Conservation (phyloP, 306 rosid genomes). For the Ormosia semicastrata region DNA sequence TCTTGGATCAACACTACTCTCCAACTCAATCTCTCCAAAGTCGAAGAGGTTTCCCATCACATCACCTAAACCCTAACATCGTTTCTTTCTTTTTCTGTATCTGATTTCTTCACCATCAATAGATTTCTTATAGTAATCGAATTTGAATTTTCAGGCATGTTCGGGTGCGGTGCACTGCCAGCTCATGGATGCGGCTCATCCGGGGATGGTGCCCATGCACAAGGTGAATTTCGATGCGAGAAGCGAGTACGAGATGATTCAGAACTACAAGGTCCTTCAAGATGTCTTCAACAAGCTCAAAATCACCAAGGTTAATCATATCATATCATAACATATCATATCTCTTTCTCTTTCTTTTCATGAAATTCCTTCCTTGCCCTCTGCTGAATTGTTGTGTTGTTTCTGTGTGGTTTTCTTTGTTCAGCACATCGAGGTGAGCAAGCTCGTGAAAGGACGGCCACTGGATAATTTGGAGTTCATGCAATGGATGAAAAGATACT, state of each 20-base stretch:
- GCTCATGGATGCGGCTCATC: conserved; percentile 85
- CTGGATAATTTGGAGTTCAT: conserved; percentile 92
- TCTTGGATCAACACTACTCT: conserved; percentile 93
- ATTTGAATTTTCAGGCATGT: conserved; percentile 53
- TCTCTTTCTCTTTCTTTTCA: background rate
- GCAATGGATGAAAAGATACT: conserved; percentile 98
- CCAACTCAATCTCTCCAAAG: conserved; percentile 84
- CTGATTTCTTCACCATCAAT: too few relatives aligned
- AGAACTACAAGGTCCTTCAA: conserved; percentile 96
- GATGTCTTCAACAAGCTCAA: conserved; percentile 92
- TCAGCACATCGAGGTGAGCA: conserved; percentile 85
- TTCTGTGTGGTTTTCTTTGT: background rate
- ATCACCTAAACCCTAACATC: background rate
- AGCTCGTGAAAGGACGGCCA: conserved; percentile 91
- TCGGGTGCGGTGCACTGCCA: conserved; percentile 96
- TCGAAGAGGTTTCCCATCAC: conserved; percentile 48
- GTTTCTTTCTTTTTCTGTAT: too few relatives aligned
- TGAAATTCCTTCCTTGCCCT: background rate
- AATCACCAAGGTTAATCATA: conserved; percentile 67
- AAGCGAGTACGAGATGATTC: conserved; percentile 94
- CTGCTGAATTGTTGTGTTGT: background rate
- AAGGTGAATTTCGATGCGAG: conserved; percentile 96
- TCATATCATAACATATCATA: too few relatives aligned
- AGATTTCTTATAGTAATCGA: background rate
- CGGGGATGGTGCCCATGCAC: conserved; percentile 93